phyloP scores from a whole-genome alignment of 768 basidiomycete genomes.

The Clathrus columnatus region DNA sequence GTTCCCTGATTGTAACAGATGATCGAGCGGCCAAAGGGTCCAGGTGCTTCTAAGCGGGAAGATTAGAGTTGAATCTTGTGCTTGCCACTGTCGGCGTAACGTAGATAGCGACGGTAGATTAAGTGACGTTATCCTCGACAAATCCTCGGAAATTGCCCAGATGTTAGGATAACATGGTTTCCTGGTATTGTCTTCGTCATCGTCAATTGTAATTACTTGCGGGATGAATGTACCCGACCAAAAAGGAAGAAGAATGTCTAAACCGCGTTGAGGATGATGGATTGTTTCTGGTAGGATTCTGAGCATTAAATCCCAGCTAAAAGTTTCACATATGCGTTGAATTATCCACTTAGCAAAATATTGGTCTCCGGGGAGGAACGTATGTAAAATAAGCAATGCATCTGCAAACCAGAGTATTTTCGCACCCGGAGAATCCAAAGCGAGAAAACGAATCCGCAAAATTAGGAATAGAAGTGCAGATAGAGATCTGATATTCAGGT shows the following conservation, averaged over 20 bases:
- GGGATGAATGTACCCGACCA: slow-evolving; percentile 40
- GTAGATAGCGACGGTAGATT: slow-evolving; percentile 9
- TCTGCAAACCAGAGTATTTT: slow-evolving; percentile 57
- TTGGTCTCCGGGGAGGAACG: slow-evolving; percentile 71
- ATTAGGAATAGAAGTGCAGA: slow-evolving; percentile 42
- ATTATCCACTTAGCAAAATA: slow-evolving; percentile 38
- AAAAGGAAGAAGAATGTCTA: slow-evolving; percentile 52
- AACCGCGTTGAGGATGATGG: slow-evolving; percentile 37
- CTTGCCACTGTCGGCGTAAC: slow-evolving; percentile 1
- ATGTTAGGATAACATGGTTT: slow-evolving; percentile 42
- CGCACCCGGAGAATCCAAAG: neutral
- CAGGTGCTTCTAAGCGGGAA: slow-evolving; percentile 39
- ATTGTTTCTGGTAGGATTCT: slow-evolving; percentile 31
- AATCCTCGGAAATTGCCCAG: slow-evolving; percentile 42
- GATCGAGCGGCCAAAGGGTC: slow-evolving; percentile 59
- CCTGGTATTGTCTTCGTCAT: slow-evolving; percentile 6
- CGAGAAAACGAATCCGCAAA: neutral
- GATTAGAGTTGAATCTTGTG: slow-evolving; percentile 16
- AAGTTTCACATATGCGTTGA: slow-evolving; percentile 15
- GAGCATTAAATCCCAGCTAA: slow-evolving; percentile 21
- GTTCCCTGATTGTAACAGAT: slow-evolving; percentile 72
- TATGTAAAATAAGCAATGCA: slow-evolving; percentile 44
- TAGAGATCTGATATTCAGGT: slow-evolving; percentile 40
- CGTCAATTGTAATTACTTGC: neutral
- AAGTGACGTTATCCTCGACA: slow-evolving; percentile 22